Evolutionary conservation across 768 basidiomycete species (phyloP), one percentile per base, ranked within the genome.

Genomic region (Rhizopogon vesiculosus): DNA sequence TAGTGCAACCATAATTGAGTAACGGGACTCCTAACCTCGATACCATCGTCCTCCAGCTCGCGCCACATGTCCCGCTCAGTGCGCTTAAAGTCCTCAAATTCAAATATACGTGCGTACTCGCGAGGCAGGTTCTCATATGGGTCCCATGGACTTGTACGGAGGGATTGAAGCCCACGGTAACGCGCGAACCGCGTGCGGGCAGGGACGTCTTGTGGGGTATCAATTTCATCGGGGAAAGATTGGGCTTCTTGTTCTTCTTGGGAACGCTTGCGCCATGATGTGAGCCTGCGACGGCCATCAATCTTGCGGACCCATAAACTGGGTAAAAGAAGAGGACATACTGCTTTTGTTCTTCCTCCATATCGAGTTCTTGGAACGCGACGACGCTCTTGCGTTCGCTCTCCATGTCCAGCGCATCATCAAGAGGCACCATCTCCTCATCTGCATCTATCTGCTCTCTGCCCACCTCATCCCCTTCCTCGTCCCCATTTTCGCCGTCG

Each of bases 101-200:
- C 91, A 74, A 98, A 99, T 62, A 98, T 96, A 42, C 89, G 81
- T 2, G 89, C 93, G 64, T 98, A 98, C 67, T 99, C 94, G 49
- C 87, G 74, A 12, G 96, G 96, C 10, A 99, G 77, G 64, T 95
- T 95, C 72, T 99, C 96, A 63, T 89, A 98, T 7, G 96, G 87
- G 68, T 98, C 97, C 97, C 96, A 99, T 39, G 91, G 92, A 66
- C 91, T 94, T 6, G 96, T 98, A 39, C 96, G 65, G 79, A 99
- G 91, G 13, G 91, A 93, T 45, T 85, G 85, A 72, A 99, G 70
- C 7, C 96, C 96, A 56, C 96, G 85, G 69, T 86, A 99, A 46
- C 95, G 82, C 64, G 93, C 91, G 74, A 98, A 98, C 10, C 97
- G 84, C 9, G 79, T 80, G 16, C 81, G 76, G 3, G 95, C 95